These are phyloP conservation scores for Aspergillus taichungensis DNA, from an alignment of 495 filamentous ascomycete species.

Conservation along the genomic window DNA sequence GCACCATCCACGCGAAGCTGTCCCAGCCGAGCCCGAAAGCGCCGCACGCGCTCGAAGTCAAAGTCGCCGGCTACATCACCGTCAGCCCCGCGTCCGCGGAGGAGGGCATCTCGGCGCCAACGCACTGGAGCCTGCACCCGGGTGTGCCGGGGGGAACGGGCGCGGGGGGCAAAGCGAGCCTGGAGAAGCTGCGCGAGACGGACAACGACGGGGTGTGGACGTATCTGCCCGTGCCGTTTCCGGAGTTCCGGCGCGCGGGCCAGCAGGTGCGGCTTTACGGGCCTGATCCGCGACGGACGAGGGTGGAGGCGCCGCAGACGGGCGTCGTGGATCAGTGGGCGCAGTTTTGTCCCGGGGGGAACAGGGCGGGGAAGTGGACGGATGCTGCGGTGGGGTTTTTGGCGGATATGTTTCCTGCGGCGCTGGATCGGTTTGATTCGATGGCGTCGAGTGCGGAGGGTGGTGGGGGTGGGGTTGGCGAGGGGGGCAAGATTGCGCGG, in stretches of 20 bases:
- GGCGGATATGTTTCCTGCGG: slow-evolving; percentile 55
- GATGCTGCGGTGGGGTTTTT: slow-evolving; percentile 49
- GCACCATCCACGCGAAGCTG: slow-evolving; percentile 62
- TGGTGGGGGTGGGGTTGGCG: slow-evolving; percentile 6
- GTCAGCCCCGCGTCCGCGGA: slow-evolving; percentile 53
- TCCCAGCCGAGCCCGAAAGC: slow-evolving; percentile 31
- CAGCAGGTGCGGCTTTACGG: slow-evolving; percentile 47
- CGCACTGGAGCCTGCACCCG: slow-evolving; percentile 43
- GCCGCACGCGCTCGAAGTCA: slow-evolving; percentile 30
- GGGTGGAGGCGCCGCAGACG: slow-evolving; percentile 21
- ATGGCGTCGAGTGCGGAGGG: slow-evolving; percentile 12
- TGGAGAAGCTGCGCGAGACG: slow-evolving; percentile 28
- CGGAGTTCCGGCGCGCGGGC: slow-evolving; percentile 44
- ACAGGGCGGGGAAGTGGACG: slow-evolving; percentile 43
- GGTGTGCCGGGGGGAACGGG: slow-evolving; percentile 19
- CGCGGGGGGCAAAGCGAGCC: slow-evolving; percentile 10
- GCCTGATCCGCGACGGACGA: slow-evolving; percentile 35
- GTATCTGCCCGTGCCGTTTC: slow-evolving; percentile 28
- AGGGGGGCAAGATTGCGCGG: slow-evolving; percentile 16
- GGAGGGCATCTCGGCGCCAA: slow-evolving; percentile 46
- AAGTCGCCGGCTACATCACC: slow-evolving; percentile 62
- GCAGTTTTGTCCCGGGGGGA: slow-evolving; percentile 30
- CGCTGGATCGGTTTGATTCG: slow-evolving; percentile 38
- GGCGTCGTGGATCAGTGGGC: slow-evolving; percentile 59
- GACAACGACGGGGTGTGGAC: slow-evolving; percentile 24